Evolutionary conservation across 75 land plant genomes (phyloP), one percentile per base, ranked within the genome.

Genomic region (Azolla pinnata): DNA sequence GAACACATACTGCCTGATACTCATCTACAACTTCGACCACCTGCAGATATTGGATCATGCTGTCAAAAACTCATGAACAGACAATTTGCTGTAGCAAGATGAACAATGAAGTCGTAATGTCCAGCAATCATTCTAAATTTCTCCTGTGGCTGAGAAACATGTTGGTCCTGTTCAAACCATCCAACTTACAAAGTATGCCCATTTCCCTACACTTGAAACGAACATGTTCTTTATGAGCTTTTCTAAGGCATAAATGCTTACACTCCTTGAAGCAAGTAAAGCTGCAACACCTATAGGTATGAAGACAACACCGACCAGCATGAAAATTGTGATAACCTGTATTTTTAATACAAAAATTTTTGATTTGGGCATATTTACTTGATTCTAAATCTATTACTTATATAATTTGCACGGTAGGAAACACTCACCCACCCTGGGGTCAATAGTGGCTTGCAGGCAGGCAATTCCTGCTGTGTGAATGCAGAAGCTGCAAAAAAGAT

Each of bases 401-500:
- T n/a, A n/a, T n/a, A n/a, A n/a, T n/a, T n/a, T n/a, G n/a, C n/a
- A n/a, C n/a, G n/a, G n/a, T n/a, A n/a, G n/a, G n/a, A n/a, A n/a
- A n/a, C n/a, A n/a, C 58, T 47, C 69, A 84, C 87, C 84, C 80
- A 79, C 69, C 45, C 44, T 16, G 90, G 96, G 29, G 91, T 90
- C 1, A 90, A 60, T 60, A 90, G 62, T 8, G 91, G 96, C 55
- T 81, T 86, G 66, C 91, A 90, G 47, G 90, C 87, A 29, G 84
- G 84, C 64, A 90, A 91, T 31, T 90, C 91, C 62, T 90, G 90
- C 57, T 90, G 96, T 9, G 90, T 81, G 59, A 90, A 90, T 57
- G 46, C 79, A 1, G 85, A 69, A 79, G 72, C 88, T 69, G 59
- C 52, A 63, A 10, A 21, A 61, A 29, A 55, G 29, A 25, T 31